Percentiles rank a stretch among this genome's conserved stretches.
Conservation (phyloP, 352 stramenopile species). For the Globisporangium paroecandrum region DNA sequence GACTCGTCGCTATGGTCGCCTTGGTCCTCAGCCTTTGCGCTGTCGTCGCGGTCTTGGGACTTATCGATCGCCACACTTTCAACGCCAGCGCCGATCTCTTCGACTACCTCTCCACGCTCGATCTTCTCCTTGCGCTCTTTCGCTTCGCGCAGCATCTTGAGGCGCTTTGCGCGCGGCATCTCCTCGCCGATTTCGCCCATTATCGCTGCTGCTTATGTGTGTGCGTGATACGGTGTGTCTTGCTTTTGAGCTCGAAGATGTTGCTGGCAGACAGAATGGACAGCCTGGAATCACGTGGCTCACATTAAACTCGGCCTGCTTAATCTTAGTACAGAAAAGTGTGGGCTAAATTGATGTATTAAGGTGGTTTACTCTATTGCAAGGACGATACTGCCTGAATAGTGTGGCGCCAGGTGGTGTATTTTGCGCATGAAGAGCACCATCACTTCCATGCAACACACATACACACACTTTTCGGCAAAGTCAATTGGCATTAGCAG, state of each 20-base stretch:
- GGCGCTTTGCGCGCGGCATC: constrained; percentile 76
- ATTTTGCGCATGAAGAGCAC: not conserved
- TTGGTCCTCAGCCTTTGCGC: constrained; percentile 1
- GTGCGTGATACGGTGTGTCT: not conserved
- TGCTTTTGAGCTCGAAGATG: not conserved
- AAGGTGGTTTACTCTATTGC: not conserved
- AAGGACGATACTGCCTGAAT: not conserved
- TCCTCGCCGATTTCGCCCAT: constrained; percentile 45
- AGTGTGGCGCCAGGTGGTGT: not conserved
- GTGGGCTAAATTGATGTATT: not conserved
- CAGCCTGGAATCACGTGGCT: not conserved
- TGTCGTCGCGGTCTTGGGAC: not conserved
- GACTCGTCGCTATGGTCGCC: constrained; percentile 14
- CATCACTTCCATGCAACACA: not conserved
- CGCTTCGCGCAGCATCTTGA: constrained; percentile 82
- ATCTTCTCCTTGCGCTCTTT: constrained; percentile 72
- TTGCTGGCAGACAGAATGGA: not conserved
- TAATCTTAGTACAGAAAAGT: not conserved
- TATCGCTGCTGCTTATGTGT: not conserved
- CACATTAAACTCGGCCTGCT: not conserved
- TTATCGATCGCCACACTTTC: constrained; percentile 18
- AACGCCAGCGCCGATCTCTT: constrained; percentile 9
- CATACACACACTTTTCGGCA: not conserved
- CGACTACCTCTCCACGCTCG: constrained; percentile 27
- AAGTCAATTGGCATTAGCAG: constrained; percentile 11